Base-by-base conservation (phyloP, 257 asterid species). In the Vinca minor region DNA sequence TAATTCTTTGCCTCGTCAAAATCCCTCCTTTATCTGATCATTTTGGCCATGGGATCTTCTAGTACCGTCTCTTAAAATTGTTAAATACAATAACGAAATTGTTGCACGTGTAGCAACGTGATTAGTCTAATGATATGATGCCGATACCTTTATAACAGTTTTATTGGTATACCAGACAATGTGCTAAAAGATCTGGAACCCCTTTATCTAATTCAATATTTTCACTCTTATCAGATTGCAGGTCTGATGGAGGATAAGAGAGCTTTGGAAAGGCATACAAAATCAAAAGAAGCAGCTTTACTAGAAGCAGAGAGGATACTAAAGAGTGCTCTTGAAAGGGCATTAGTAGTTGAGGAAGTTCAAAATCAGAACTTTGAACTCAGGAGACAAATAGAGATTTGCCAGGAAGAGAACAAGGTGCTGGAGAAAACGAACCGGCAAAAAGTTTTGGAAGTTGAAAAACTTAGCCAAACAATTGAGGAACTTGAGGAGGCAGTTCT, bases 401-500 rank as follows among this genome's bases (percentile, higher is more conserved):
- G 84, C 68, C 97, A 87, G 94, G 98, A 91, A 69, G 96, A 91
- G 73, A 84, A 84, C 59, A 91, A 84, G 71, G 80, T 86, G 70
- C 94, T 91, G 13, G 98, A 88, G 7, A 88, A 86, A 76, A 81
- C 84, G 12, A 72, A 88, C 34, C 83, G 98, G 62, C 87, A 83
- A 59, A 91, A 91, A 74, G 87, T 91, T 62, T 57, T 74, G 60
- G 95, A 88, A 74, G 87, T 91, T 57, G 94, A 88, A 82, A 91
- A 79, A 79, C 89, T 91, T 45, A 84, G 87, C 77, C 86, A 79
- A 77, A 88, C 95, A 50, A 84, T 86, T 64, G 18, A 21, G 35
- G 96, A 88, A 66, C 98, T 91, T 26, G 96, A 91, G 81, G 95
- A 86, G 77, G 91, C 89, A 67, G 71, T 91, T 68, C 94, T 91